These are phyloP conservation scores for Cystobasidium onofrii DNA, from an alignment of 768 basidiomycete species.

Conservation along the genomic window DNA sequence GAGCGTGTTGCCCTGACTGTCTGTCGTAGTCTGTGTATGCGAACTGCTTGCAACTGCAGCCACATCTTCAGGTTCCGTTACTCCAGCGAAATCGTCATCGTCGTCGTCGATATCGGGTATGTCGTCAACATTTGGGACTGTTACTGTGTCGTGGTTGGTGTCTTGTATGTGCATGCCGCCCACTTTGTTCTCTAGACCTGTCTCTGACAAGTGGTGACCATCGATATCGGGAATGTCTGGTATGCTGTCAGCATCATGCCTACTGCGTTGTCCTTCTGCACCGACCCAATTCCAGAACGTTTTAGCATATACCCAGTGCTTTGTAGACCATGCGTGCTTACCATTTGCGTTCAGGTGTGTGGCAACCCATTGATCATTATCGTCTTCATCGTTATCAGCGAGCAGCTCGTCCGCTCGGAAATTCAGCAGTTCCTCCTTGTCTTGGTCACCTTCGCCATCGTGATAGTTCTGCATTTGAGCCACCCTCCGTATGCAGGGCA, in stretches of 20 bases:
- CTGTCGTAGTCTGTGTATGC: constrained; percentile 27
- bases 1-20: constrained; percentile 51
- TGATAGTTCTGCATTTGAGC: constrained; percentile 56
- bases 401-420: constrained; percentile 59
- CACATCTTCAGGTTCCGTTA: constrained; percentile 74
- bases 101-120: constrained; percentile 99
- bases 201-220: neutral
- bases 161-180: neutral
- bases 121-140: constrained; percentile 74
- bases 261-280: neutral
- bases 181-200: constrained; percentile 6
- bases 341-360: constrained; percentile 67
- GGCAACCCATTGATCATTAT: constrained; percentile 90
- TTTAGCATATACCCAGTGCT: neutral
- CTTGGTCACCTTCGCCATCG: constrained; percentile 81
- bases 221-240: constrained; percentile 29
- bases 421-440: constrained; percentile 72
- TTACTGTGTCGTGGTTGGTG: neutral
- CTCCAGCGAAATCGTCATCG: constrained; percentile 45
- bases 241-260: constrained; percentile 51
- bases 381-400: constrained; percentile 53
- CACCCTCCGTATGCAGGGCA: constrained; percentile 88
- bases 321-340: neutral
- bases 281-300: constrained; percentile 12
- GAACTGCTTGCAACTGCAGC: constrained; percentile 8